Evolutionary conservation across 2,329 filamentous ascomycete genomes (phyloP), one percentile per base, ranked within the genome.

Genomic region (Pseudogymnoascus sp.): DNA sequence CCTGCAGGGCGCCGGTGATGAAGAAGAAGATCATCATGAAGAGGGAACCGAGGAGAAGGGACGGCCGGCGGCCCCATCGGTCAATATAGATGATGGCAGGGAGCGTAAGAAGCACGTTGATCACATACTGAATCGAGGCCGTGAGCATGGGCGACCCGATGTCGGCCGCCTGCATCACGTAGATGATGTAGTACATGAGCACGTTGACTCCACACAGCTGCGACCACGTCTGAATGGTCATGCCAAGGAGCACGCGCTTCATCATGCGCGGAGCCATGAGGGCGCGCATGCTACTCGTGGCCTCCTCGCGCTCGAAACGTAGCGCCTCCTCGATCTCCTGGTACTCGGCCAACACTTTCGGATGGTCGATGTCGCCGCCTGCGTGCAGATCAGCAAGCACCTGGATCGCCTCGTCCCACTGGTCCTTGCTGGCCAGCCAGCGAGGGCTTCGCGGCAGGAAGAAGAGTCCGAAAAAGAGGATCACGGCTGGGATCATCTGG

Each of bases 41-140:
- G 23, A 82, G 75, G 5, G 87, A 83, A 59, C 88, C 88, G 38
- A 85, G 72, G 19, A 91, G 78, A 63, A 91, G 79, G 2, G 87
- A 82, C 0, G 78, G 78, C 28, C 88, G 89, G 65, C 90, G 88
- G 47, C 90, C 90, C 83, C 88, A 90, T 62, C 81, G 79, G 69
- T 93, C 90, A 70, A 93, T 83, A 77, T 81, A 93, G 64, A 93
- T 75, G 26, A 93, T 82, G 1, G 89, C 89, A 0, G 89, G 88
- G 1, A 93, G 74, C 0, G 90, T 93, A 82, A 91, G 89, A 60
- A 86, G 64, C 1, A 93, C 89, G 73, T 93, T 93, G 76, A 93
- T 89, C 68, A 92, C 81, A 72, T 90, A 90, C 71, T 90, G 85
- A 65, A 90, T 88, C 13, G 83, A 85, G 26, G 86, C 87, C 2